These are phyloP conservation scores for Calonectria pteridis DNA, from an alignment of 2,329 filamentous ascomycete genomes.

Conservation along the genomic window DNA sequence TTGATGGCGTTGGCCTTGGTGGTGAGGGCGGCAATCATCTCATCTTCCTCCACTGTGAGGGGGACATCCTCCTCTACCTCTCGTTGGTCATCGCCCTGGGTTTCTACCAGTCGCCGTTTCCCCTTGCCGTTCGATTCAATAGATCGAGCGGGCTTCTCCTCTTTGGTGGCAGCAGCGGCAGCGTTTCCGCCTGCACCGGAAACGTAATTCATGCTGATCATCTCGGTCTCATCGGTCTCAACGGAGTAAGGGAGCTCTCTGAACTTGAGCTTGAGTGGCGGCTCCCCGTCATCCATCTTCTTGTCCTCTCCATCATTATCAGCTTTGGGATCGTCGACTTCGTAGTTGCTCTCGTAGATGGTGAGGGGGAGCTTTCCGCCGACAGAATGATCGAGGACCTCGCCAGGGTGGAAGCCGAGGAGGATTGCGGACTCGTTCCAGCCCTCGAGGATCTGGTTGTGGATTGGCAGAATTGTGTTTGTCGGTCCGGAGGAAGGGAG, in stretches of 20 bases:
- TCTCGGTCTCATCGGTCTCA: conserved; percentile 95
- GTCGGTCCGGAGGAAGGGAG: conserved; percentile 80
- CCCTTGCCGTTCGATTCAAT: conserved; percentile 66
- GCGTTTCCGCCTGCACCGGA: conserved; percentile 83
- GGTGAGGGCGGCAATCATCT: conserved; percentile 76
- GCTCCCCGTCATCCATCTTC: conserved; percentile 77
- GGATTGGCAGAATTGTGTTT: conserved; percentile 76
- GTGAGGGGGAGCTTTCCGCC: conserved; percentile 89
- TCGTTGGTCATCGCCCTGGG: conserved; percentile 41
- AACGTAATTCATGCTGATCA: conserved; percentile 97
- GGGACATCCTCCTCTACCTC: conserved; percentile 55
- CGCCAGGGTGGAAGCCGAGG: conserved; percentile 84
- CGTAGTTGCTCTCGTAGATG: conserved; percentile 87
- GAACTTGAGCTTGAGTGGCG: conserved; percentile 76
- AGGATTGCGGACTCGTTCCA: conserved; percentile 91
- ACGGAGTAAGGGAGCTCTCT: conserved; percentile 87
- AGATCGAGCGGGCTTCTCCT: conserved; percentile 56
- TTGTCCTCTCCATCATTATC: conserved; percentile 72
- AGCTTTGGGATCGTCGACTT: conserved; percentile 70
- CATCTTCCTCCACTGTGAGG: conserved; percentile 71
- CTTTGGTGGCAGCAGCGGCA: conserved; percentile 71
- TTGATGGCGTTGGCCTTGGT: conserved; percentile 94
- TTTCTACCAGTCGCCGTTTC: conserved; percentile 59
- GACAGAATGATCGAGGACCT: conserved; percentile 65
- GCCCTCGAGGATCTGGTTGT: conserved; percentile 79